Percentiles rank a stretch among this genome's conserved stretches.
Conservation (phyloP, 345 rosid species). For the Salix koriyanagi region DNA sequence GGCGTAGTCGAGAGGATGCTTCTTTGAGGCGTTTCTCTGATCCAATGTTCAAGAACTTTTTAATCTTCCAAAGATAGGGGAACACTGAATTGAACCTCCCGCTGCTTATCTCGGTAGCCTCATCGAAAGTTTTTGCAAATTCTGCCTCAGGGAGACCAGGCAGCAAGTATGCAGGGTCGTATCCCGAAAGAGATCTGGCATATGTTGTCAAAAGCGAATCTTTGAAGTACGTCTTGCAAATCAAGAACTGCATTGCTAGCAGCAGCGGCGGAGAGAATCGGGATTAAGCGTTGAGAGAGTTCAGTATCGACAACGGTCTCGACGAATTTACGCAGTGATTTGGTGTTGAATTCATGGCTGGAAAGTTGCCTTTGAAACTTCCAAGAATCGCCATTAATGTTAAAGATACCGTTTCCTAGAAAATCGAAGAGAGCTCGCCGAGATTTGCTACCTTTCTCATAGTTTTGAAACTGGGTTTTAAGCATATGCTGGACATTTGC, state of each 20-base stretch:
- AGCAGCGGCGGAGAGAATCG: background rate
- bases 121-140: conserved; percentile 57
- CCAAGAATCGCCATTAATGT: background rate
- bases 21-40: conserved; percentile 52
- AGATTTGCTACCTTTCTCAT: no score
- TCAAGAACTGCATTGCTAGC: conserved; percentile 24
- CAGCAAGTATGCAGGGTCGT: conserved; percentile 55
- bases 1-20: conserved; percentile 13
- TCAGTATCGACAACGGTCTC: background rate
- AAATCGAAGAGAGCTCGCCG: no score
- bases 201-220: conserved; percentile 64
- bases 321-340: background rate
- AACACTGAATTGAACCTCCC: conserved; percentile 44
- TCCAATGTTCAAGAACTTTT: conserved; percentile 49
- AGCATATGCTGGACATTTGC: no score
- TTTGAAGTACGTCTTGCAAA: conserved; percentile 56
- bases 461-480: no score
- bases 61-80: conserved; percentile 50
- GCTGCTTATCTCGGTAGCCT: conserved; percentile 50
- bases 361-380: background rate
- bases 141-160: conserved; percentile 42
- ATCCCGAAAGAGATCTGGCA: conserved; percentile 64
- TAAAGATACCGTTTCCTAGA: background rate
- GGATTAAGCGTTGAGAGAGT: background rate
- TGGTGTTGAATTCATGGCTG: background rate